Evolutionary conservation across 192 early-diverging fungal genomes (phyloP).

Genomic region (Backusella australiensis): DNA sequence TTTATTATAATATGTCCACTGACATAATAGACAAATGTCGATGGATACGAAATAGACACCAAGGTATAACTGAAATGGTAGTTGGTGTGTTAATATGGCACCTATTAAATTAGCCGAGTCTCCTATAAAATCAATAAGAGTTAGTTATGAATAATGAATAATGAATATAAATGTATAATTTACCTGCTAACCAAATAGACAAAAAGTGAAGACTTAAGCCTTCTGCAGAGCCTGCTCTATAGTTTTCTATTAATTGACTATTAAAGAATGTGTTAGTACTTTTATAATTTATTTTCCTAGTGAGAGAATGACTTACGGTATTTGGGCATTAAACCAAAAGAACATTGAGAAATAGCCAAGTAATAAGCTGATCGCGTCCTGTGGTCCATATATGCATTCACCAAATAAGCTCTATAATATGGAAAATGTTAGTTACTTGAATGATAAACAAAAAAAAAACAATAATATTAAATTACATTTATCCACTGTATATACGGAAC

Average conservation of each 20-base stretch:
- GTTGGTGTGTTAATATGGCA: constrained; percentile 69
- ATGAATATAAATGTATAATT: neutral
- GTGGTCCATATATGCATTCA: constrained; percentile 45
- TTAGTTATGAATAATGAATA: neutral
- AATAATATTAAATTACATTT: constrained; percentile 14
- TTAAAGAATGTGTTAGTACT: constrained; percentile 11
- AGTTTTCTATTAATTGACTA: constrained; percentile 57
- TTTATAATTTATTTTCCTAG: neutral
- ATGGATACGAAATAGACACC: constrained; percentile 22
- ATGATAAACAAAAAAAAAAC: neutral
- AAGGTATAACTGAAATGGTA: constrained; percentile 59
- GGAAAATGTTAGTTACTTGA: neutral
- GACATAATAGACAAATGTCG: constrained; percentile 21
- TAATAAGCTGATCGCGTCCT: constrained; percentile 41
- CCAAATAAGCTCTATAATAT: constrained; percentile 43
- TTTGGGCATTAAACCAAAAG: constrained; percentile 73
- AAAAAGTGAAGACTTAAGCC: constrained; percentile 57
- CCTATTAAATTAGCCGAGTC: constrained; percentile 73
- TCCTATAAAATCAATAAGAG: constrained; percentile 39
- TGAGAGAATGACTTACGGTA: constrained; percentile 53
- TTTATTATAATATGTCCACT: constrained; percentile 32
- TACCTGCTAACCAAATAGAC: constrained; percentile 63
- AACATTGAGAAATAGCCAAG: constrained; percentile 61
- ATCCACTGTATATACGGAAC: constrained; percentile 26
- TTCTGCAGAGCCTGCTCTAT: constrained; percentile 43